Evolutionary conservation across 2,329 filamentous ascomycete species (phyloP).

Genomic region (Nannizzia gypsea): DNA sequence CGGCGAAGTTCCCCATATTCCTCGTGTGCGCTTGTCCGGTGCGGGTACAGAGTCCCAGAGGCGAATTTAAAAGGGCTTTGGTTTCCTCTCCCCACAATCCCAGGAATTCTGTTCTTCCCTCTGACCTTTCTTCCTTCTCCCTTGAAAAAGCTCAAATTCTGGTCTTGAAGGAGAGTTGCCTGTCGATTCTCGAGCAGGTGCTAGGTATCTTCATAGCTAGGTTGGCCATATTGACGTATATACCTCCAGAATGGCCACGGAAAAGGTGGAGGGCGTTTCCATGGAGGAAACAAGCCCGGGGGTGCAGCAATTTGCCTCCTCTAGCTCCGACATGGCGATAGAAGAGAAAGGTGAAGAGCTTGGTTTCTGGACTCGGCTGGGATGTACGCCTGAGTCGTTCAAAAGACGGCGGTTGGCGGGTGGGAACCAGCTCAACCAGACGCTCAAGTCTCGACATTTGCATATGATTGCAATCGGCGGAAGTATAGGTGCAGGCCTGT

Average conservation of each 20-base stretch:
- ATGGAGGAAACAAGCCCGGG: not conserved
- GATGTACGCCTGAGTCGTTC: conserved; percentile 29
- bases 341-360: conserved; percentile 8
- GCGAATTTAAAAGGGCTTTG: conserved; percentile 4
- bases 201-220: not conserved
- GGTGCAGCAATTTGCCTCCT: not conserved
- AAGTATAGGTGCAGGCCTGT: conserved; percentile 25
- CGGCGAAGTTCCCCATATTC: not conserved
- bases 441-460: conserved; percentile 25
- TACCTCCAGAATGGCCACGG: not conserved
- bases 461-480: conserved; percentile 31
- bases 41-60: not conserved
- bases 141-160: too few species aligned
- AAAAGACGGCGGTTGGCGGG: conserved; percentile 20
- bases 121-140: not conserved
- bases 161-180: not conserved
- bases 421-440: conserved; percentile 20
- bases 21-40: not conserved
- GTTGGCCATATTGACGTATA: not conserved
- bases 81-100: not conserved
- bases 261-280: not conserved
- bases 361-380: conserved; percentile 29
- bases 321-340: not conserved
- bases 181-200: not conserved
- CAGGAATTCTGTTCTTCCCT: not conserved